A percentile compares a stretch with the other conserved stretches of the same genome.
These are phyloP conservation scores for Neophaeococcomyces mojaviensis DNA, from an alignment of 2,329 filamentous ascomycete species.

Conservation along the genomic window DNA sequence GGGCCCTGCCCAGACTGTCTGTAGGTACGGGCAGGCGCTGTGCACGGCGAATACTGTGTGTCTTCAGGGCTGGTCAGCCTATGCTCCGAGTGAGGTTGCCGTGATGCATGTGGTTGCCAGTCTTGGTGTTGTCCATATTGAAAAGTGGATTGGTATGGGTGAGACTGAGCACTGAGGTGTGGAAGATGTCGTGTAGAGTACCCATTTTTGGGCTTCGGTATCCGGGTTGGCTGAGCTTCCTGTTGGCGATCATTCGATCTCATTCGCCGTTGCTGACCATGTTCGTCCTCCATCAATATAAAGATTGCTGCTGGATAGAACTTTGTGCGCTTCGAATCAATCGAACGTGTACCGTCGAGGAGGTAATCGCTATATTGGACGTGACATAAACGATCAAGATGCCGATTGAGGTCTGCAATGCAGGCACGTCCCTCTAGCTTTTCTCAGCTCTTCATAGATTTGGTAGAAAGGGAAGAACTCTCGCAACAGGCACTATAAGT, in stretches of 20 bases:
- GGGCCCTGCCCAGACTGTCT: neutral
- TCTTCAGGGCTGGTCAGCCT: neutral
- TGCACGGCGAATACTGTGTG: neutral
- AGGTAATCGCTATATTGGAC: too few species aligned
- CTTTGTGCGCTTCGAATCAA: too few species aligned
- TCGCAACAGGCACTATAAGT: too few species aligned
- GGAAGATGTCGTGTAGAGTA: neutral
- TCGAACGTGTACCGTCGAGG: too few species aligned
- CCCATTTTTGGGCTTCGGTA: neutral
- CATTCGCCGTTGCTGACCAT: neutral
- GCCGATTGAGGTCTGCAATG: too few species aligned
- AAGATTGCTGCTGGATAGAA: too few species aligned
- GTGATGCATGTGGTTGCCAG: neutral
- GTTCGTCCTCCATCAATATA: neutral
- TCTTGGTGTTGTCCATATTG: neutral
- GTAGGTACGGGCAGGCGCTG: neutral
- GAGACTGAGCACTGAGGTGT: neutral
- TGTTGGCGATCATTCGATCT: neutral
- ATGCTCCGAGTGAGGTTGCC: neutral
- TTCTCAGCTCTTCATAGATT: too few species aligned
- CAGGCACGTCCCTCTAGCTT: too few species aligned
- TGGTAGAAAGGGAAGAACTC: too few species aligned
- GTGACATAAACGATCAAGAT: too few species aligned
- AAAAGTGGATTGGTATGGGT: neutral
- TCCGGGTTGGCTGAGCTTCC: neutral